Base-by-base conservation (phyloP, 2,329 filamentous ascomycete genomes). In the Metarhizium guizhouense region DNA sequence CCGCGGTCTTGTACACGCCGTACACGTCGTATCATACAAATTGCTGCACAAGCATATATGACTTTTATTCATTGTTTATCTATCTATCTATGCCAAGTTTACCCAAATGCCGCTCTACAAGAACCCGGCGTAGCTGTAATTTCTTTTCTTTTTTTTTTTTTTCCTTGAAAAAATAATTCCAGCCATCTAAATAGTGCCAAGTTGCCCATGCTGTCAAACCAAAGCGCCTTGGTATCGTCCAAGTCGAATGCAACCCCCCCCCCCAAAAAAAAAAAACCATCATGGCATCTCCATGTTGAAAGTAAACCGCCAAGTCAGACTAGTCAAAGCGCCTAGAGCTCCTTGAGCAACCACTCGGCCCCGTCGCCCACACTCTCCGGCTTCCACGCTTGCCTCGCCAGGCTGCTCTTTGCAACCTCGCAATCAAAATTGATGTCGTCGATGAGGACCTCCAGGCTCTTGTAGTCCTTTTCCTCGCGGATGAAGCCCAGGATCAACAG, bases 371-470 rank as follows among this genome's bases (percentile, higher is more conserved):
- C 69, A 67, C 71, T 67, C 51, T 64, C 63, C 13, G 77, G 76
- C 52, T 68, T 72, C 82, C 79, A 99, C 29, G 70, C 78, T 36
- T 79, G 72, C 60, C 94, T 76, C 53, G 73, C 79, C 65, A 99
- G 73, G 73, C 90, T 94, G 64, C 77, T 74, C 62, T 79, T 78
- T 47, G 91, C 87, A 55, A 97, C 92, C 64, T 88, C 82, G 65
- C 94, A 95, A 75, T 97, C 94, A 62, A 86, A 81, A 67, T 82
- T 82, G 67, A 99, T 99, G 74, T 99, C 94, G 64, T 86, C 82
- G 48, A 97, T 83, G 67, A 97, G 76, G 38, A 86, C 87, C 60
- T 96, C 92, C 63, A 90, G 78, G 59, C 82, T 86, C 58, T 85
- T 83, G 73, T 99, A 99, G 74, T 97, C 90, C 67, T 82, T 85